A percentile compares a stretch with the other conserved stretches of the same genome.
phyloP scores from a whole-genome alignment of 2,329 filamentous ascomycete species.

The Cordyceps tenuipes region DNA sequence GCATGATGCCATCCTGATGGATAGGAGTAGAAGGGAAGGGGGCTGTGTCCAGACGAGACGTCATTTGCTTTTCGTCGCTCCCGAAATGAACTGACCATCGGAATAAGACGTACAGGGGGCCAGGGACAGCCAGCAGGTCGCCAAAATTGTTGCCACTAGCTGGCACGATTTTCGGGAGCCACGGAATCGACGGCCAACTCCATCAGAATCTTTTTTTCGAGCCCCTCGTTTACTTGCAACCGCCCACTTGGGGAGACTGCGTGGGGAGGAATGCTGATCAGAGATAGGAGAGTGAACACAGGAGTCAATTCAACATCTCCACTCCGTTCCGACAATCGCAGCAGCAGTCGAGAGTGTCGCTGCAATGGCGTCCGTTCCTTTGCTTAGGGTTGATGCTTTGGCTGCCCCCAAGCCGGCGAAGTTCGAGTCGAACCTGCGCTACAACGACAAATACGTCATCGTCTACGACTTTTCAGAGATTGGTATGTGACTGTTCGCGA shows the following conservation, averaged over 20 bases:
- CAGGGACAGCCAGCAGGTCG: too few species aligned
- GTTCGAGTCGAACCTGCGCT: conserved; percentile 7
- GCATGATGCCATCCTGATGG: background rate
- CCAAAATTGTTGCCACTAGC: background rate
- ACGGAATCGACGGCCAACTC: conserved; percentile 2
- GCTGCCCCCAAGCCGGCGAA: background rate
- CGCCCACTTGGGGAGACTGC: background rate
- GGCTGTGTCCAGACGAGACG: too few species aligned
- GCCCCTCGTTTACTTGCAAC: background rate
- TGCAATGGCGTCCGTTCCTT: conserved; percentile 1
- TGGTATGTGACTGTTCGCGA: conserved; percentile 19
- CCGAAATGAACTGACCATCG: background rate
- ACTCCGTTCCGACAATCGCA: background rate
- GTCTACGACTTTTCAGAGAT: conserved; percentile 28
- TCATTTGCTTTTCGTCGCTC: background rate
- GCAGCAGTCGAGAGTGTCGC: background rate
- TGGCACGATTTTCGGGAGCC: conserved; percentile 3
- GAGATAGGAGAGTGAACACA: background rate
- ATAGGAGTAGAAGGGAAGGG: background rate
- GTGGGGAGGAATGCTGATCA: background rate
- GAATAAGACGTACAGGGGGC: background rate
- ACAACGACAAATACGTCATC: conserved; percentile 34
- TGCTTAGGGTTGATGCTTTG: conserved; percentile 4
- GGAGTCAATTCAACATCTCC: background rate
- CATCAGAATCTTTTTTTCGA: background rate